Base-by-base conservation (phyloP, 83 land plant species). In the Picea abies region DNA sequence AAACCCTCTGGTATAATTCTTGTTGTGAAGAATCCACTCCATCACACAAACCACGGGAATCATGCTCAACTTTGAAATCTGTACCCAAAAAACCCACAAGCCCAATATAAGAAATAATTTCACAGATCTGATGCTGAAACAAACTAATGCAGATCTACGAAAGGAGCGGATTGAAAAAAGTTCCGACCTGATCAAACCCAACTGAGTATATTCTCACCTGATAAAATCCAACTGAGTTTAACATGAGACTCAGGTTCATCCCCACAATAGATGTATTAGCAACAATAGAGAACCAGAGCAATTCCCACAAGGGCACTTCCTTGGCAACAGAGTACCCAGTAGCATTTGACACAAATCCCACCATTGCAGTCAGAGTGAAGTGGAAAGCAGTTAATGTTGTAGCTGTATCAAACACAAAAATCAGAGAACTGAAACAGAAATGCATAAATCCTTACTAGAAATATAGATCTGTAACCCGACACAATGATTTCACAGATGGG, bases 11-110 rank as follows among this genome's bases (percentile, higher is more conserved):
- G 90, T 84, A 89, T 93, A 95, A 32, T 82, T 83, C 62, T 92
- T 93, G 84, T 72, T 84, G 70, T 93, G 90, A 32, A 95, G 87
- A 17, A 93, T 79, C 90, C 94, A 90, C 79, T 95, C 96, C 90
- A 95, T 81, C 1, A 95, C 85, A 79, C 96, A 95, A 12, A 90
- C 96, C 81, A 93, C 93, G 10, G 96, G 98, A 64, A 95, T 92
- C 96, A 93, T 95, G 84, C 96, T 95, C 76, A 95, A 83, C 64
- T 92, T 95, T 37, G 98, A 87, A 58, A 95, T 95, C 93, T 95
- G 86, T 69, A 84, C 25, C 25, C 41, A 20, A 4, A 29, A 75
- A 44, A 75, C 2, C 25, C 80, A 41, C 8, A 25, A 41, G 39
- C 41, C 12, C 15, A 23, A 61, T 1, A 76, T 39, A 23, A 61